Evolutionary conservation across 495 filamentous ascomycete species (phyloP).

Genomic region (Penicillium dipodomyicola): DNA sequence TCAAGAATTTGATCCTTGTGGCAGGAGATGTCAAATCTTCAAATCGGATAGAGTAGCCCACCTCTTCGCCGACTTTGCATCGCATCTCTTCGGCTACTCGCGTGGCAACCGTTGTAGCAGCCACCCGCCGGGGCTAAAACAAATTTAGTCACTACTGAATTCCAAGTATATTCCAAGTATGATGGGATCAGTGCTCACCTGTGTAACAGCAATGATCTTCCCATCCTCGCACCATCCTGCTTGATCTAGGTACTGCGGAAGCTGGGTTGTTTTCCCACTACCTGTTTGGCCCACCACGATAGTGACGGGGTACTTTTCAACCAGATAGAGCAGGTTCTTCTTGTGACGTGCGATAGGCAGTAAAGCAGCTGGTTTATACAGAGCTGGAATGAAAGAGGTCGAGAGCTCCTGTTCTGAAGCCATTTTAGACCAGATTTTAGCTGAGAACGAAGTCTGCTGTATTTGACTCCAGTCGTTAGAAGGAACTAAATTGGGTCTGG

Average conservation of each 20-base stretch:
- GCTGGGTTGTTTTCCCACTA: slow-evolving; percentile 85
- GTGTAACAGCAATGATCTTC: slow-evolving; percentile 84
- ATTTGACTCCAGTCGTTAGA: neutral
- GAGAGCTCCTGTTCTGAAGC: slow-evolving; percentile 55
- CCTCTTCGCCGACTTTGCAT: slow-evolving; percentile 86
- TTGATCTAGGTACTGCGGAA: slow-evolving; percentile 82
- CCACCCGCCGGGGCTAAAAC: slow-evolving; percentile 79
- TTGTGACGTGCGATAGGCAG: slow-evolving; percentile 77
- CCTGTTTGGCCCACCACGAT: slow-evolving; percentile 90
- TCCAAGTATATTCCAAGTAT: neutral
- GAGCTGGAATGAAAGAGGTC: slow-evolving; percentile 65
- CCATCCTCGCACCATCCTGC: slow-evolving; percentile 85
- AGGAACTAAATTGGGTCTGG: neutral
- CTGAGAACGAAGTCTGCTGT: neutral
- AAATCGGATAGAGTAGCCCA: slow-evolving; percentile 95
- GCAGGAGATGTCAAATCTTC: slow-evolving; percentile 88
- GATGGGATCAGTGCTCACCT: slow-evolving; percentile 55
- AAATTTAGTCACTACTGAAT: slow-evolving; percentile 17
- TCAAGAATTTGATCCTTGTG: slow-evolving; percentile 94
- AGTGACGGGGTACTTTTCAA: slow-evolving; percentile 74
- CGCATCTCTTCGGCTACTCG: slow-evolving; percentile 93
- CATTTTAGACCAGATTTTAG: slow-evolving; percentile 26
- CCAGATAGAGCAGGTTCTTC: slow-evolving; percentile 68
- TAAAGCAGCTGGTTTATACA: slow-evolving; percentile 74
- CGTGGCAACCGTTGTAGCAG: slow-evolving; percentile 86